phyloP scores from a whole-genome alignment of 495 filamentous ascomycete genomes.

The Tuber aestivum region DNA sequence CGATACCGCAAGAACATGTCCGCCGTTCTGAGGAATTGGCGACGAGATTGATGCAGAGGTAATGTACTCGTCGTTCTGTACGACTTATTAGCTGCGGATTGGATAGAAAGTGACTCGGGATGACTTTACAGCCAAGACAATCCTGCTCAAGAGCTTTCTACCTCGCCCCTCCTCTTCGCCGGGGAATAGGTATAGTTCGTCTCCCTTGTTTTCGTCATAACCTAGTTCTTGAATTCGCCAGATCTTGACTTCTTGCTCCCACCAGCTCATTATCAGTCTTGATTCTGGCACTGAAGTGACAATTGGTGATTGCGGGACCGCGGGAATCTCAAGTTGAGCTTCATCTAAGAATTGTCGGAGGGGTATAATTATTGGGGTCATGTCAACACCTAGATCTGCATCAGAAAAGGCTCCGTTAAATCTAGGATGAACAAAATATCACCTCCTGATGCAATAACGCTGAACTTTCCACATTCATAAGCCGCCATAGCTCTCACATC shows the following conservation, averaged over 20 bases:
- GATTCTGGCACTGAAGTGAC: constrained; percentile 63
- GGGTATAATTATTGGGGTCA: constrained; percentile 71
- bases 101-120: too few species aligned
- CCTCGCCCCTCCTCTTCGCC: constrained; percentile 46
- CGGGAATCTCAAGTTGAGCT: constrained; percentile 67
- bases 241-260: constrained; percentile 79
- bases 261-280: constrained; percentile 81
- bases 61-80: constrained; percentile 66
- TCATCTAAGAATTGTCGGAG: constrained; percentile 74
- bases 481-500: constrained; percentile 94
- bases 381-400: constrained; percentile 65
- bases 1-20: constrained; percentile 67
- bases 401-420: constrained; percentile 40
- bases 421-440: constrained; percentile 41
- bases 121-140: constrained; percentile 41
- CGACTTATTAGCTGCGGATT: constrained; percentile 15
- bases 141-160: constrained; percentile 43
- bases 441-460: constrained; percentile 89
- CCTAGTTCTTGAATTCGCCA: constrained; percentile 61
- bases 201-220: constrained; percentile 29
- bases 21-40: constrained; percentile 48
- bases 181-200: constrained; percentile 49
- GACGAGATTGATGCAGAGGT: constrained; percentile 66
- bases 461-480: constrained; percentile 76
- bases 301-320: constrained; percentile 69